Base-by-base conservation (phyloP, 768 basidiomycete genomes). In the Boletus coccyginus region DNA sequence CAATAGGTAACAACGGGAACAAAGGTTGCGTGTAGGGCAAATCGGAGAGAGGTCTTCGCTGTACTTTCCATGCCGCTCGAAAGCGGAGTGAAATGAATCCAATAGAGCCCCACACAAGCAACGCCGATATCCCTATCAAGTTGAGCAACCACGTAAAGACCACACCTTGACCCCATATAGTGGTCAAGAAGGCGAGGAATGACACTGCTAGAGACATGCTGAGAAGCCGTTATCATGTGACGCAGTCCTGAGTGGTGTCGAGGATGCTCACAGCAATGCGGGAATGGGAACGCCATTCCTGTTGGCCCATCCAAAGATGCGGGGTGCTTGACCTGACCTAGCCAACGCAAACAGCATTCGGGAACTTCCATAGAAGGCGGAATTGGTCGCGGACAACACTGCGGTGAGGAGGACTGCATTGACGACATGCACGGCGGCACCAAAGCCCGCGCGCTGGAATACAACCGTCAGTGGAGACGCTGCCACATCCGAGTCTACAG, bases 321-420 rank as follows among this genome's bases (percentile, higher is more conserved):
- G 74, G 16, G 88, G 88, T 0, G 87, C 88, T 59, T 86, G 80
- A 0, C 87, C 87, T 21, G 75, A 71, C 54, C 81, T 79, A 6
- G 86, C 87, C n/a, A 90, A 74, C 1, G 83, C 78, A 35, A 79
- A 70, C 8, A 86, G 66, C 77, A 84, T 82, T 1, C 85, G 77
- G 4, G 85, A 85, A 52, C 82, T 82, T 6, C 83, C 86, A 62
- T 82, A 87, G 65, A 87, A 84, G 64, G 81, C 84, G 1, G 82
- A 82, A 59, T 85, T 82, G 3, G 81, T 83, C n/a, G 84, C 82
- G 16, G 83, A 85, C 47, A 86, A 65, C 3, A 85, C 84, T 0
- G 84, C 83, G 35, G 85, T 85, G 55, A 88, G 79, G 50, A 87
- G 79, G 21, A 86, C 83, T 1, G 83, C 83, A 63, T 89, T 88